phyloP scores from a whole-genome alignment of 768 basidiomycete species.

The Amanita rubescens region DNA sequence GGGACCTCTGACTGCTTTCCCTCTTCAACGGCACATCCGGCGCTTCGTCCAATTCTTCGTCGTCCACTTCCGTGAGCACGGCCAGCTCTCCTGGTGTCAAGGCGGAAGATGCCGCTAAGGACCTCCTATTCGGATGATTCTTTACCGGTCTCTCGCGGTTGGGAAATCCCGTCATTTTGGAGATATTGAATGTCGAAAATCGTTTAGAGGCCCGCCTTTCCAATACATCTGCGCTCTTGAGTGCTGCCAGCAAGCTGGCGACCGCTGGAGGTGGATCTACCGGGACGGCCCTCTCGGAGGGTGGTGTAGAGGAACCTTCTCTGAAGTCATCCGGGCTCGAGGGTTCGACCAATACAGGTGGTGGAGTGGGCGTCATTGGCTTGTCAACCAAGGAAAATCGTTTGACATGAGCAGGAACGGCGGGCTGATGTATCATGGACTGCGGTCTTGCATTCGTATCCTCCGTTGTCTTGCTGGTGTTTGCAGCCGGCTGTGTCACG shows the following conservation, averaged over 20 bases:
- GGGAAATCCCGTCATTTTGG: slow-evolving; percentile 76
- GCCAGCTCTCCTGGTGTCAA: slow-evolving; percentile 68
- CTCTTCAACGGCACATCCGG: slow-evolving; percentile 15
- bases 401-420: slow-evolving; percentile 62
- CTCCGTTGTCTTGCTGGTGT: neutral
- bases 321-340: slow-evolving; percentile 35
- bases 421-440: slow-evolving; percentile 17
- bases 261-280: slow-evolving; percentile 47
- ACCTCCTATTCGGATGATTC: slow-evolving; percentile 53
- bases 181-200: slow-evolving; percentile 90
- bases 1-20: slow-evolving; percentile 20
- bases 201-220: slow-evolving; percentile 93
- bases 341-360: slow-evolving; percentile 47
- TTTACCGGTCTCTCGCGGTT: slow-evolving; percentile 43
- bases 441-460: slow-evolving; percentile 16
- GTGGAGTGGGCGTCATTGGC: slow-evolving; percentile 41
- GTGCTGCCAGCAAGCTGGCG: slow-evolving; percentile 77
- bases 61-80: slow-evolving; percentile 68
- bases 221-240: slow-evolving; percentile 80
- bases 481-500: neutral
- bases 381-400: slow-evolving; percentile 76
- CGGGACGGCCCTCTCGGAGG: slow-evolving; percentile 26
- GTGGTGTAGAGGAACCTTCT: slow-evolving; percentile 30
- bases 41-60: slow-evolving; percentile 32
- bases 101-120: slow-evolving; percentile 53